These are phyloP conservation scores for Phytophthora pseudosyringae DNA, from an alignment of 352 stramenopile genomes.

Conservation along the genomic window DNA sequence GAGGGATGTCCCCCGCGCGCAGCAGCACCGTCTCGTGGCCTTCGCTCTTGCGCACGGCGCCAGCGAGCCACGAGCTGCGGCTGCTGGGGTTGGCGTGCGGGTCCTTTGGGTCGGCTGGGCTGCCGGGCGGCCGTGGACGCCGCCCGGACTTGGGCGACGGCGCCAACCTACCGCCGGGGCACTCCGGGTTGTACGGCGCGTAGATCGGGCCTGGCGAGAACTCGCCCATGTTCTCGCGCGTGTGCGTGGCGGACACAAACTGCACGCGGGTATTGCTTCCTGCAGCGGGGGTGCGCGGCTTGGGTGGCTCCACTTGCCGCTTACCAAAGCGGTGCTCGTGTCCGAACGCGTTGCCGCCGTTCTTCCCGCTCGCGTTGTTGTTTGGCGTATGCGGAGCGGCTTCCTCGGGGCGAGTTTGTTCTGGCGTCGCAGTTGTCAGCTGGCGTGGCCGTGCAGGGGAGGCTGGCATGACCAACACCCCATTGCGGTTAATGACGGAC, in stretches of 20 bases:
- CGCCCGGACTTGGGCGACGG: slow-evolving; percentile 50
- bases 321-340: slow-evolving; percentile 80
- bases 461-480: slow-evolving; percentile 75
- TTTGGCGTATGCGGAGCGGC: slow-evolving; percentile 9
- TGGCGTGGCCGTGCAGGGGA: slow-evolving; percentile 43
- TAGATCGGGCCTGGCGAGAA: slow-evolving; percentile 89
- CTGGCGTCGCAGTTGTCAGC: slow-evolving; percentile 10
- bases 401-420: slow-evolving; percentile 26
- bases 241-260: slow-evolving; percentile 79
- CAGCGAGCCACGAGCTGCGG: slow-evolving; percentile 81
- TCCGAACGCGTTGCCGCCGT: slow-evolving; percentile 65
- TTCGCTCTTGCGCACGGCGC: slow-evolving; percentile 76
- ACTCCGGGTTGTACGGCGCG: slow-evolving; percentile 73
- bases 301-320: slow-evolving; percentile 37
- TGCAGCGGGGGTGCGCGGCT: slow-evolving; percentile 41
- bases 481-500: slow-evolving; percentile 83
- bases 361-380: slow-evolving; percentile 37
- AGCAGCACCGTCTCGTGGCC: slow-evolving; percentile 80
- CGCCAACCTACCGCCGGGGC: slow-evolving; percentile 63
- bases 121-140: slow-evolving; percentile 47
- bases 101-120: slow-evolving; percentile 56
- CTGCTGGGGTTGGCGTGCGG: slow-evolving; percentile 80
- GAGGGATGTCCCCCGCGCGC: slow-evolving; percentile 70
- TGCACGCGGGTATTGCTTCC: slow-evolving; percentile 62
- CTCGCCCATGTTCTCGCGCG: slow-evolving; percentile 87